phyloP scores from a whole-genome alignment of 495 filamentous ascomycete species.

The Viridothelium virens region DNA sequence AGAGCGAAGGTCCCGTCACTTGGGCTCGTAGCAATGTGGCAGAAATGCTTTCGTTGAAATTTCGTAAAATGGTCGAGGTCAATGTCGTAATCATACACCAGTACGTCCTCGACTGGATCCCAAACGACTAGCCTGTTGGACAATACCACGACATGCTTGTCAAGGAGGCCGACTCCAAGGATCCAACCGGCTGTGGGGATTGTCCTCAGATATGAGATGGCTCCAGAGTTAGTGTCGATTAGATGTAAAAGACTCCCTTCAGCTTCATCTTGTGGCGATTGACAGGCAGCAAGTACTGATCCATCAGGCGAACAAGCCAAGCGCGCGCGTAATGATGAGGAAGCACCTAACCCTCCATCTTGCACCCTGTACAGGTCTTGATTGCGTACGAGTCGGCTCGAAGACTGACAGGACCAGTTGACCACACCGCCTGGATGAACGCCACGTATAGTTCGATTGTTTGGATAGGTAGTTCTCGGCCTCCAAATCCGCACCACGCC shows the following conservation, averaged over 20 bases:
- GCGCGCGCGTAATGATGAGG: constrained; percentile 38
- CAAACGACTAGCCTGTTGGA: constrained; percentile 49
- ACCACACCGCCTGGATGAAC: constrained; percentile 46
- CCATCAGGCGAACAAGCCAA: constrained; percentile 79
- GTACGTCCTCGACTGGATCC: constrained; percentile 55
- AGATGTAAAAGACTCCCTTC: constrained; percentile 49
- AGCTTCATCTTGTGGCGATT: constrained; percentile 38
- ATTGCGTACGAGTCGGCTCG: constrained; percentile 36
- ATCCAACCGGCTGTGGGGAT: constrained; percentile 50
- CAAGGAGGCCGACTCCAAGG: constrained; percentile 49
- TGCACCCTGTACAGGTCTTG: constrained; percentile 12
- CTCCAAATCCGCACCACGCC: constrained; percentile 69
- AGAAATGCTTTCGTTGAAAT: constrained; percentile 26
- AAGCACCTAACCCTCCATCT: constrained; percentile 36
- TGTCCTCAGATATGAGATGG: constrained; percentile 45
- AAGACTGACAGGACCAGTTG: constrained; percentile 64
- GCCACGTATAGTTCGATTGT: constrained; percentile 52
- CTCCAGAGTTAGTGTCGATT: constrained; percentile 52
- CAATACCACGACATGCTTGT: constrained; percentile 54
- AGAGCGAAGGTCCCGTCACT: constrained; percentile 36
- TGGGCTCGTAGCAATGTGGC: constrained; percentile 55
- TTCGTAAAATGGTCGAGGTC: constrained; percentile 13
- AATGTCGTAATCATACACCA: constrained; percentile 45
- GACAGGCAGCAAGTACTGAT: constrained; percentile 62
- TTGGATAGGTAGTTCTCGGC: constrained; percentile 53